Evolutionary conservation across 2,329 filamentous ascomycete genomes (phyloP).

Genomic region (Trichoderma hamatum): DNA sequence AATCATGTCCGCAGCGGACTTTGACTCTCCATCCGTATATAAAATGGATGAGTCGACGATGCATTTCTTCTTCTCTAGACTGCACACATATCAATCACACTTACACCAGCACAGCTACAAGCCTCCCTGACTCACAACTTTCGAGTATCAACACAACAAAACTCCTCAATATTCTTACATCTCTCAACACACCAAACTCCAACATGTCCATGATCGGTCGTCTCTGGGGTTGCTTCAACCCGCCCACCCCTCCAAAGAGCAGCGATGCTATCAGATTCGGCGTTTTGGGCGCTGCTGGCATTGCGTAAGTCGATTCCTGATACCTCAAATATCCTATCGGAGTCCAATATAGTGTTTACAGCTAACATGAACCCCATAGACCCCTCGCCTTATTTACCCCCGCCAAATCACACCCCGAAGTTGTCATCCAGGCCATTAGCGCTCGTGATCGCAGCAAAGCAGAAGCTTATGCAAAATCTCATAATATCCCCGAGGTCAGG

Average conservation of each 20-base stretch:
- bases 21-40: too few relatives aligned
- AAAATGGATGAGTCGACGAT: too few relatives aligned
- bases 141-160: background rate
- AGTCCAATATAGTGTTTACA: too few relatives aligned
- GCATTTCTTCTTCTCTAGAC: too few relatives aligned
- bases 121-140: too few relatives aligned
- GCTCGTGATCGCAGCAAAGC: slow-evolving; percentile 53
- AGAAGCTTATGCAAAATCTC: slow-evolving; percentile 52
- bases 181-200: background rate
- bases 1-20: too few relatives aligned
- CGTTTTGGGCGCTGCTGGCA: slow-evolving; percentile 47
- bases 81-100: too few relatives aligned
- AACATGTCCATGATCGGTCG: slow-evolving; percentile 12
- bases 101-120: too few relatives aligned
- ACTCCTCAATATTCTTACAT: too few relatives aligned
- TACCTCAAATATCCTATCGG: too few relatives aligned
- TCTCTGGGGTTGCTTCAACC: slow-evolving; percentile 19
- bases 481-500: slow-evolving; percentile 54
- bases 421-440: slow-evolving; percentile 56
- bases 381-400: slow-evolving; percentile 50
- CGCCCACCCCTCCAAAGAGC: slow-evolving; percentile 10
- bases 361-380: slow-evolving; percentile 31
- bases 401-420: slow-evolving; percentile 56
- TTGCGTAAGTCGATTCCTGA: slow-evolving; percentile 38
- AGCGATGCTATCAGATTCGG: slow-evolving; percentile 43